Conservation (phyloP, 345 rosid genomes). For the Eucalyptus camaldulensis region DNA sequence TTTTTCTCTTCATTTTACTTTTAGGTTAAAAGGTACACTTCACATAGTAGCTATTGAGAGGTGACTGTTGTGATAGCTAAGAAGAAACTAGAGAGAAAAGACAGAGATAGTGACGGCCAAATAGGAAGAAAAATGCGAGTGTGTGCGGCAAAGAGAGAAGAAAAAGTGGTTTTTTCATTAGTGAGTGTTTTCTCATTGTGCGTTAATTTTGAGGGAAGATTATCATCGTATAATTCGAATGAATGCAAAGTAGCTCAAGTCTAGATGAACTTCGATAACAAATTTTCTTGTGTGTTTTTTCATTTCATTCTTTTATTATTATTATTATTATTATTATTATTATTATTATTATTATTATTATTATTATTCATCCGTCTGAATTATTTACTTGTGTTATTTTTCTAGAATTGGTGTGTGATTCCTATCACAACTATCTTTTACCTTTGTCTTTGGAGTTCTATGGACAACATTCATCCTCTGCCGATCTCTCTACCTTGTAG, state of each 20-base stretch:
- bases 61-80: neutral
- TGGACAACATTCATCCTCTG: neutral
- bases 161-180: fast-evolving
- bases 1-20: neutral
- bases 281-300: too few species aligned
- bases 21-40: too few species aligned
- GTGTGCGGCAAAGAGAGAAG: neutral
- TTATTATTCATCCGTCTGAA: too few species aligned
- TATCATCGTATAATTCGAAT: too few species aligned
- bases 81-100: neutral
- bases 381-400: too few species aligned
- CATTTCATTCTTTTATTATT: too few species aligned
- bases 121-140: neutral
- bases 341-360: too few species aligned
- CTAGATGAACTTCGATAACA: neutral
- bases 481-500: neutral
- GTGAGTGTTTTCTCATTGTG: fast-evolving
- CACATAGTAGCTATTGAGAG: neutral
- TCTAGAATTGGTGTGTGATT: too few species aligned
- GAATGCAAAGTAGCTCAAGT: neutral
- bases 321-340: too few species aligned
- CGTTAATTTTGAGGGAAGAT: fast-evolving
- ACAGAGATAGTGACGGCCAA: neutral
- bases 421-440: neutral
- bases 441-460: neutral